Evolutionary conservation across 768 basidiomycete genomes (phyloP), one percentile per base, ranked within the genome.

Genomic region (Hysterangium stoloniferum): DNA sequence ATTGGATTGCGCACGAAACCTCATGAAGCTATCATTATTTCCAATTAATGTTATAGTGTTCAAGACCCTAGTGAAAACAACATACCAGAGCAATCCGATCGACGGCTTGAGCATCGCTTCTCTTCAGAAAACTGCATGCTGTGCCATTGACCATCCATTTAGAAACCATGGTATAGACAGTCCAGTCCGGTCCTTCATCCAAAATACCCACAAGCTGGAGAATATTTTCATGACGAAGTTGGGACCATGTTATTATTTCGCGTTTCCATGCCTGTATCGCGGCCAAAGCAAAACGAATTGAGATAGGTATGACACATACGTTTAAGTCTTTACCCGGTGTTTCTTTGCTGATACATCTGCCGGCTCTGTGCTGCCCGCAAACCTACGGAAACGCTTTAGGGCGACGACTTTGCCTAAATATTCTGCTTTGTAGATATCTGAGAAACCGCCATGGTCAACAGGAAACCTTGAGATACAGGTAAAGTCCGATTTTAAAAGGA

Each of bases 181-280:
- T n/a, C n/a, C n/a, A n/a, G n/a, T n/a, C n/a, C n/a, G n/a, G n/a
- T n/a, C n/a, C n/a, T n/a, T n/a, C n/a, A n/a, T n/a, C n/a, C n/a
- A n/a, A n/a, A n/a, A n/a, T n/a, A n/a, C n/a, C n/a, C n/a, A n/a
- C n/a, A n/a, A n/a, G n/a, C n/a, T n/a, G n/a, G n/a, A n/a, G 15
- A 5, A 45, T 28, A 33, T 31, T 11, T 11, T 45, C 28, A 20
- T 32, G 5, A 22, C 6, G 19, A 12, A 45, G 31, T 13, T 45
- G 44, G 27, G 28, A 31, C 44, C 44, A 45, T 32, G 33, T 11
- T 31, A 45, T 2, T 28, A 45, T 45, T 28, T 45, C 44, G 9
- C 44, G 44, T 45, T n/a, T n/a, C n/a, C 44, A n/a, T 32, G 44
- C 27, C 22, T 31, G 44, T n/a, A n/a, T n/a, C n/a, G n/a, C n/a